phyloP scores from a whole-genome alignment of 148 eudicot genomes.

The Limonium bicolor region DNA sequence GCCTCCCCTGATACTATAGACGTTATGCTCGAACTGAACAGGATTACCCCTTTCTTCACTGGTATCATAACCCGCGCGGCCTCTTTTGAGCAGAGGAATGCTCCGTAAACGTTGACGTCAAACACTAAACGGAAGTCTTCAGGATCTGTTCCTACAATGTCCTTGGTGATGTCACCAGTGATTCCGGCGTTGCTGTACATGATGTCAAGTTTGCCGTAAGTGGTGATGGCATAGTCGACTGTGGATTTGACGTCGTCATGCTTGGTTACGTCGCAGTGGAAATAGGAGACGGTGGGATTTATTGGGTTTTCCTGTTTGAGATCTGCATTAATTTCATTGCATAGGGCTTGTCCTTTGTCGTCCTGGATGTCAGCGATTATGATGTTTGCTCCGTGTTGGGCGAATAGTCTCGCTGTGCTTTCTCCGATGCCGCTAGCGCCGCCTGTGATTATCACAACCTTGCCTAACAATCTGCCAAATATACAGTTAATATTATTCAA shows the following conservation, averaged over 20 bases:
- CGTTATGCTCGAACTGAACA: conserved; percentile 10
- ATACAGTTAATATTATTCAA: background rate
- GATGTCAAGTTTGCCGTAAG: conserved; percentile 37
- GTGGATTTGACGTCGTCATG: conserved; percentile 20
- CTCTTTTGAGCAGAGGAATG: conserved; percentile 14
- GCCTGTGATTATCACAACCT: conserved; percentile 42
- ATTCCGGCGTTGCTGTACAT: conserved; percentile 47
- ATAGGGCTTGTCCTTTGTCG: conserved; percentile 11
- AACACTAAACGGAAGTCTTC: background rate
- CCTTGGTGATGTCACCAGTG: background rate
- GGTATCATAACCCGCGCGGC: conserved; percentile 22
- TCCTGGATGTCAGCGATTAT: conserved; percentile 45
- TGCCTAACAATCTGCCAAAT: conserved; percentile 22
- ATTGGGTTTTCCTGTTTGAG: background rate
- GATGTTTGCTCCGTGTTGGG: conserved; percentile 38
- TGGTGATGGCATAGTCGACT: conserved; percentile 14
- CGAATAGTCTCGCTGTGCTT: conserved; percentile 21
- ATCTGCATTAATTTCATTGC: conserved; percentile 9
- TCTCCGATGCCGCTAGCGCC: conserved; percentile 63
- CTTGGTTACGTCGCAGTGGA: conserved; percentile 24
- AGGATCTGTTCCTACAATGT: background rate
- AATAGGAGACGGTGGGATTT: conserved; percentile 14
- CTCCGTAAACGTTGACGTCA: conserved; percentile 9
- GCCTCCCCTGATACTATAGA: background rate
- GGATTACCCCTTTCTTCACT: conserved; percentile 10